These are phyloP conservation scores for Lepraria neglecta DNA, from an alignment of 495 filamentous ascomycete genomes.

Conservation along the genomic window DNA sequence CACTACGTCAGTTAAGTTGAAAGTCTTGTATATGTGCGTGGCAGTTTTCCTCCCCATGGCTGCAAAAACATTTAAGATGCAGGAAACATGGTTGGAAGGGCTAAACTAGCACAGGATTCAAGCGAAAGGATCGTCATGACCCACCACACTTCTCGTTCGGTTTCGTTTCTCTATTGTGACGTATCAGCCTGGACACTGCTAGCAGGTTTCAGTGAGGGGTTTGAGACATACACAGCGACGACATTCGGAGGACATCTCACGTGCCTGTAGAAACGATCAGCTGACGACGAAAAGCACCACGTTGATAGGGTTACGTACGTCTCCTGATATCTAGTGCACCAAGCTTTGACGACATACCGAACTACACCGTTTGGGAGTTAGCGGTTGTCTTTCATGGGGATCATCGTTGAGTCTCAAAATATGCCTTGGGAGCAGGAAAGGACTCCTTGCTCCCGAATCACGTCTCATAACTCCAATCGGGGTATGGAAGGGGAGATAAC, in stretches of 20 bases:
- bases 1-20: not conserved
- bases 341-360: constrained; percentile 45
- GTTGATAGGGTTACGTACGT: constrained; percentile 29
- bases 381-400: too few relatives aligned
- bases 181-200: constrained; percentile 1
- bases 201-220: not conserved
- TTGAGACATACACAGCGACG: constrained; percentile 39
- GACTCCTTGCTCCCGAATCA: too few relatives aligned
- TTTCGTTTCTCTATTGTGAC: constrained; percentile 34
- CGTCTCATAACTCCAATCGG: too few relatives aligned
- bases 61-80: not conserved
- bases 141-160: constrained; percentile 40
- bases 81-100: constrained; percentile 1
- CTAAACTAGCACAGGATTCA: not conserved
- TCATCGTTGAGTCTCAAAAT: too few relatives aligned
- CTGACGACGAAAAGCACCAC: not conserved
- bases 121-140: constrained; percentile 15
- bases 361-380: constrained; percentile 4
- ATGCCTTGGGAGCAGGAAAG: too few relatives aligned
- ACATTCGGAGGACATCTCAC: constrained; percentile 44
- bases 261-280: constrained; percentile 20
- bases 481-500: too few relatives aligned
- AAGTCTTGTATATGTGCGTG: not conserved
- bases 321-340: constrained; percentile 47
- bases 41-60: not conserved